Evolutionary conservation across 495 filamentous ascomycete genomes (phyloP), one percentile per base, ranked within the genome.

Genomic region (Hypomontagnella submonticulosa): DNA sequence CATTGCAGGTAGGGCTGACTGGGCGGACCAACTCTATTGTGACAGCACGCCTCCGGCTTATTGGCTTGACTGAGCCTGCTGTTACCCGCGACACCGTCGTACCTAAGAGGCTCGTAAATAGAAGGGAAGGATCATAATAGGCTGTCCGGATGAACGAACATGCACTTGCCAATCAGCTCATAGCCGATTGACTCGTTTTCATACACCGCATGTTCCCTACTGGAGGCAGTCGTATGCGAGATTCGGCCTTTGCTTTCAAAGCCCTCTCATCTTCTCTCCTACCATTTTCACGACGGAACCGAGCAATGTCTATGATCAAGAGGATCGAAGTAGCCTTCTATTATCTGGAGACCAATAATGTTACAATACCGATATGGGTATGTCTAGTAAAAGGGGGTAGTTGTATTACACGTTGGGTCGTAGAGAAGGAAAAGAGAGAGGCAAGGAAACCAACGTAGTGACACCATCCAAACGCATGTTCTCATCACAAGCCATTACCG

Each of bases 401-500:
- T 6, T 27, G 46, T 51, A 36, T 36, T 51, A 60, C 57, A 60
- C 2, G 23, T 27, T 27, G 23, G 23, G 30, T 61, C 11, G 18
- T 20, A 10, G 32, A 23, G 4, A 20, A 56, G 43, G 42, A 38
- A 58, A 49, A 37, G 3, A 37, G 12, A n/a, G 11, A 37, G 23
- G 4, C 5, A 43, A 49, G 12, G 30, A 48, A 40, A 58, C 4
- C 20, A 48, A 48, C 38, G 37, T 7, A 36, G 16, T 23, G n/a
- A 40, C 51, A 51, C 51, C 44, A 27, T 63, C 51, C 49, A 56
- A n/a, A 38, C 37, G 38, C 43, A 4, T 40, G 32, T 19, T 53
- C 11, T 61, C 58, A n/a, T 54, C n/a, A 40, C 41, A 49, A 30
- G 23, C 42, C 50, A 30, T 63, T 55, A 49, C 60, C 52, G 6